Evolutionary conservation across 345 rosid genomes (phyloP).

Genomic region (Rhizophora apiculata): DNA sequence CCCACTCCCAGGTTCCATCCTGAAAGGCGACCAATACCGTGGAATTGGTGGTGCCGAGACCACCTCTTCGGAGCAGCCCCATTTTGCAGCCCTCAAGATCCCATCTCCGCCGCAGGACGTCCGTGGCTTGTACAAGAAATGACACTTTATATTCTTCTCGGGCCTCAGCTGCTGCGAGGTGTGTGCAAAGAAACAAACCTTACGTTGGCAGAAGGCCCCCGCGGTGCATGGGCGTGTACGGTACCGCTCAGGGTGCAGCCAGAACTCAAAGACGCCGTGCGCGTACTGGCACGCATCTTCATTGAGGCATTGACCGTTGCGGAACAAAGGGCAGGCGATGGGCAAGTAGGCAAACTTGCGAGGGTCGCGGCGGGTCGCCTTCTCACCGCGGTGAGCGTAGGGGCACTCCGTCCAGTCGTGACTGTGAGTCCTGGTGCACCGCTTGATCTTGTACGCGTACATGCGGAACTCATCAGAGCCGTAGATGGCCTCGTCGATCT

Average conservation of each 20-base stretch:
- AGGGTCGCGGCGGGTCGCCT: slow-evolving; percentile 30
- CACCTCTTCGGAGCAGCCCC: neutral
- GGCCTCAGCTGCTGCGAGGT: slow-evolving; percentile 21
- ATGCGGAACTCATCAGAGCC: slow-evolving; percentile 31
- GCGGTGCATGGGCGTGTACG: slow-evolving; percentile 32
- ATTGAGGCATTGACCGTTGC: slow-evolving; percentile 18
- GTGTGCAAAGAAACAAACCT: slow-evolving; percentile 33
- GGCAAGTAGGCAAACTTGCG: slow-evolving; percentile 13
- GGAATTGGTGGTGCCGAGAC: neutral
- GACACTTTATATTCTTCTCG: slow-evolving; percentile 18
- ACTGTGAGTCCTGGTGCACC: slow-evolving; percentile 23
- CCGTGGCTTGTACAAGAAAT: slow-evolving; percentile 20
- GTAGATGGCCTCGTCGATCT: slow-evolving; percentile 9
- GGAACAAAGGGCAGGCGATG: slow-evolving; percentile 25
- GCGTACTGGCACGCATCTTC: slow-evolving; percentile 27
- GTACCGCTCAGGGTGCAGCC: slow-evolving; percentile 30
- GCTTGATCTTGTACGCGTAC: slow-evolving; percentile 28
- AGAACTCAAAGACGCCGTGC: slow-evolving; percentile 33
- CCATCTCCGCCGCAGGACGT: slow-evolving; percentile 9
- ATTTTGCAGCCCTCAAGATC: slow-evolving; percentile 7
- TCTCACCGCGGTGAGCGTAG: slow-evolving; percentile 31
- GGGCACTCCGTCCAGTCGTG: slow-evolving; percentile 38
- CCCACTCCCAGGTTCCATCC: slow-evolving; percentile 11
- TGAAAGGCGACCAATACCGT: neutral
- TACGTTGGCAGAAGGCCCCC: slow-evolving; percentile 25